phyloP scores from a whole-genome alignment of 805 yeast genomes.

The Nakazawaea pomicola region DNA sequence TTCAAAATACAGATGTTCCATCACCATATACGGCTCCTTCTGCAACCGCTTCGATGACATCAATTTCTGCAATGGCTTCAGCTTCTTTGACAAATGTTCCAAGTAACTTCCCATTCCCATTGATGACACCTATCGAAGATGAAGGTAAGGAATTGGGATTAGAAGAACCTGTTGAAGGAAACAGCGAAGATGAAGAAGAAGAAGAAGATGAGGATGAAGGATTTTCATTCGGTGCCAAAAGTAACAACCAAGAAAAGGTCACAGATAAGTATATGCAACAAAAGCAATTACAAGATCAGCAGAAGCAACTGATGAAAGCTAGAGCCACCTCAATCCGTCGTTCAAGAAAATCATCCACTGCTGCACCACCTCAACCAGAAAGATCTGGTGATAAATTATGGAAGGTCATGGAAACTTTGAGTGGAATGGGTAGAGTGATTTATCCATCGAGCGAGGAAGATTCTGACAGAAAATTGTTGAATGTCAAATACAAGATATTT shows the following conservation, averaged over 20 bases:
- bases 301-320: constrained; percentile 25
- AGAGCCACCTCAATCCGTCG: constrained; percentile 24
- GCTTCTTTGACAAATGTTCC: constrained; percentile 28
- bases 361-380: constrained; percentile 12
- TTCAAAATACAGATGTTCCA: constrained; percentile 27
- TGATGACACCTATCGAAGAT: constrained; percentile 33
- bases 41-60: constrained; percentile 67
- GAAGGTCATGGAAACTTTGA: constrained; percentile 80
- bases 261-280: constrained; percentile 34
- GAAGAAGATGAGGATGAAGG: constrained; percentile 41
- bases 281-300: constrained; percentile 7
- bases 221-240: constrained; percentile 58
- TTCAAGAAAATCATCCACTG: constrained; percentile 13
- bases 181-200: constrained; percentile 24
- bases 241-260: constrained; percentile 47
- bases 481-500: constrained; percentile 80
- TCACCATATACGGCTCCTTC: constrained; percentile 79
- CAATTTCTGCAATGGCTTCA: constrained; percentile 45
- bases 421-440: constrained; percentile 80
- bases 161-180: constrained; percentile 7
- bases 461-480: constrained; percentile 66
- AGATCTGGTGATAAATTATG: constrained; percentile 64
- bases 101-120: constrained; percentile 43
- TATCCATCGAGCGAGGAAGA: constrained; percentile 53
- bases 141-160: constrained; percentile 28